These are phyloP conservation scores for Diplodia mutila DNA, from an alignment of 2,329 filamentous ascomycete species.

Conservation along the genomic window DNA sequence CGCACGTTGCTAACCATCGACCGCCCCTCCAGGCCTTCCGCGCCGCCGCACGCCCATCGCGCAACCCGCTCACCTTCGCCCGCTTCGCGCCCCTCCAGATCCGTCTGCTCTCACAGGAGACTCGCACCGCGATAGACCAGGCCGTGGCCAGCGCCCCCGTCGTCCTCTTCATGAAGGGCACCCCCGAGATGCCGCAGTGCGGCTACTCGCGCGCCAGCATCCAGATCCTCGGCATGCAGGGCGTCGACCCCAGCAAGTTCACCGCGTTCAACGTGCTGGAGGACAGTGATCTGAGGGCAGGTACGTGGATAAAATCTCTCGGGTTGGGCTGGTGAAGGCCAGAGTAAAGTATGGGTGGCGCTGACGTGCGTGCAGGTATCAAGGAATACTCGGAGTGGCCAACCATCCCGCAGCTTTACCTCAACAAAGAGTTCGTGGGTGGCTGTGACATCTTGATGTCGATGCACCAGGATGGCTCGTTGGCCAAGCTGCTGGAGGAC, in stretches of 20 bases:
- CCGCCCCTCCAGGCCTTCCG: constrained; percentile 40
- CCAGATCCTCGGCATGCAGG: constrained; percentile 92
- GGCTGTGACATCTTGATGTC: constrained; percentile 97
- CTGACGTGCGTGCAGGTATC: constrained; percentile 66
- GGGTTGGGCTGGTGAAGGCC: neutral
- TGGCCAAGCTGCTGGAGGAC: constrained; percentile 89
- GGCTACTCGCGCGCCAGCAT: constrained; percentile 95
- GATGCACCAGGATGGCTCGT: constrained; percentile 95
- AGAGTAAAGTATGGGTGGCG: neutral
- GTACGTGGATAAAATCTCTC: constrained; percentile 47
- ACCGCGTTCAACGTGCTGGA: constrained; percentile 98
- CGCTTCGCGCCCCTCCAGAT: constrained; percentile 52
- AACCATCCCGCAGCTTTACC: constrained; percentile 94
- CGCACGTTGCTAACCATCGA: neutral
- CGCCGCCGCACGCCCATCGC: constrained; percentile 40
- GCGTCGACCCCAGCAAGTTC: constrained; percentile 93
- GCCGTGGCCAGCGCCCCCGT: constrained; percentile 87
- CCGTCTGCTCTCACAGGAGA: constrained; percentile 79
- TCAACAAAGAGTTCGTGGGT: constrained; percentile 93
- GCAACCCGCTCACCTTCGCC: constrained; percentile 39
- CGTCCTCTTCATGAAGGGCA: constrained; percentile 99
- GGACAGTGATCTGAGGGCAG: constrained; percentile 81
- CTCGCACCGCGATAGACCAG: constrained; percentile 82
- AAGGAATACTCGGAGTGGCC: constrained; percentile 99
- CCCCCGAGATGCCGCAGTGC: constrained; percentile 92